phyloP scores from a whole-genome alignment of 495 filamentous ascomycete species.

The Copromyces sp. region DNA sequence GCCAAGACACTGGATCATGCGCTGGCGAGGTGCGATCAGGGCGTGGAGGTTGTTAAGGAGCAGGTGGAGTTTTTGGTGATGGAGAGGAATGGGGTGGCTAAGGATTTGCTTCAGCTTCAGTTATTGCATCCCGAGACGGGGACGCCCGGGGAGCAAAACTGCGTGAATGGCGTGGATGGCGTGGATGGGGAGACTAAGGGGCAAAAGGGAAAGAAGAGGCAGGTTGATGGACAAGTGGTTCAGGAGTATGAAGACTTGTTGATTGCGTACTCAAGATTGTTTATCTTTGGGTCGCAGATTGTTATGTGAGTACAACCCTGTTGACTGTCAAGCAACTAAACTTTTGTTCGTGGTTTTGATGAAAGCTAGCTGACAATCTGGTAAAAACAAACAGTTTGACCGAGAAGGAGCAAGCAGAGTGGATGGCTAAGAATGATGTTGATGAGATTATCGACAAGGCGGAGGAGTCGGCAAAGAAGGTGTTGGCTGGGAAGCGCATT shows the following conservation, averaged over 20 bases:
- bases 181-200: background rate
- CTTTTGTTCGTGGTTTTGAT: background rate
- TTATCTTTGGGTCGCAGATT: conserved; percentile 2
- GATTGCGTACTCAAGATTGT: background rate
- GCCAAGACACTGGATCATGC: background rate
- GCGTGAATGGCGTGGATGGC: background rate
- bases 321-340: background rate
- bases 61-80: background rate
- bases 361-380: background rate
- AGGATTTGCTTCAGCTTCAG: background rate
- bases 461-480: background rate
- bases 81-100: background rate
- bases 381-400: background rate
- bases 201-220: background rate
- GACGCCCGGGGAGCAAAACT: background rate
- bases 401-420: background rate
- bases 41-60: background rate
- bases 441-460: background rate
- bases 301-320: background rate
- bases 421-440: background rate
- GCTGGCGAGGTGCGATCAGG: background rate
- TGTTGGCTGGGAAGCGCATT: background rate
- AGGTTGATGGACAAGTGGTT: background rate
- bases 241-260: background rate
- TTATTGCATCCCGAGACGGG: background rate